Base-by-base conservation (phyloP, 2,329 filamentous ascomycete genomes). In the Cordyceps cateniannulata region DNA sequence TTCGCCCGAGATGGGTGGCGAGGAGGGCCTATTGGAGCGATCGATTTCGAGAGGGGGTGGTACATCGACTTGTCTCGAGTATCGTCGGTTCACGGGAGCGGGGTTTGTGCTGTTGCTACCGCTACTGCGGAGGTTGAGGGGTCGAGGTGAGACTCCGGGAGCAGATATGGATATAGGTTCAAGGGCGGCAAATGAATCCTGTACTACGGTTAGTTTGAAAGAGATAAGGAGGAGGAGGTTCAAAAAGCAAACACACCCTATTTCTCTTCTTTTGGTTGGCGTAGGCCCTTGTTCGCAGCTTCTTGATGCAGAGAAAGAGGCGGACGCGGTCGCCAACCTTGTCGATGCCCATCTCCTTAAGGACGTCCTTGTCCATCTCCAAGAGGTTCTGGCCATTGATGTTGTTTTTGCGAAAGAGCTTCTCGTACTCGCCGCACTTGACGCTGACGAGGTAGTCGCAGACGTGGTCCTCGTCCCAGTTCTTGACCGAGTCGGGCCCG, bases 331-430 rank as follows among this genome's bases (percentile, higher is more conserved):
- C 95, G 65, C 95, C 95, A 65, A 99, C 90, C 76, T 98, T 99
- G 67, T 96, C 96, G 67, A 99, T 93, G 48, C 95, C 95, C 85
- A 99, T 96, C 74, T 99, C 95, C 75, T 96, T 96, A 65, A 99
- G 81, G 45, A 96, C 91, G 60, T 92, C 88, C 79, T 96, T 96
- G 75, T 99, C 95, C 81, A 97, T 93, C 76, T 99, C 95, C 67
- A 99, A 82, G 49, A 99, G 80, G 71, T 96, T 97, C 77, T 97
- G 92, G 69, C 95, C 95, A 71, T 95, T 99, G 79, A 99, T 97
- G 74, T 98, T 91, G 73, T 99, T 96, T 71, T 87, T 87, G 76
- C 90, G 77, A 75, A 97, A 97, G 27, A 96, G 76, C 69, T 90
- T 87, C 72, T 96, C 92, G 75, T 99, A 98, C 71, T 98, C 92